Conservation (phyloP, 164 flowering plant genomes). For the Liriodendron chinense region DNA sequence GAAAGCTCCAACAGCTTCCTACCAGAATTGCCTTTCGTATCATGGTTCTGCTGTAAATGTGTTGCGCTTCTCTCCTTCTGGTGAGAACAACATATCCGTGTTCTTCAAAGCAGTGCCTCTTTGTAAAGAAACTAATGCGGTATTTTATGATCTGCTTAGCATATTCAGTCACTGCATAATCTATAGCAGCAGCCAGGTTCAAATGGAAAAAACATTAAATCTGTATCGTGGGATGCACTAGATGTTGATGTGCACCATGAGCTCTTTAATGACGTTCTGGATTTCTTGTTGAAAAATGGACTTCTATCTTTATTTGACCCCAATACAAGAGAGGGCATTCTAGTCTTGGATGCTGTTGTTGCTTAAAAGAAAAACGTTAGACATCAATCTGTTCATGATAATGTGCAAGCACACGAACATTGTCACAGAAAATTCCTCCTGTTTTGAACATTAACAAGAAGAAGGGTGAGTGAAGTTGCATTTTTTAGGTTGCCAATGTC, state of each 20-base stretch:
- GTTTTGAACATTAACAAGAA: too few relatives aligned
- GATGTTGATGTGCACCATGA: too few relatives aligned
- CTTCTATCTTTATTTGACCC: neutral
- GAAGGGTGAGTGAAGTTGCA: too few relatives aligned
- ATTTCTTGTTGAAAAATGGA: neutral
- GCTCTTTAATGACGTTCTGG: too few relatives aligned
- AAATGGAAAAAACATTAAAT: neutral
- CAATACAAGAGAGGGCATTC: neutral
- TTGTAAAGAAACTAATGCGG: neutral
- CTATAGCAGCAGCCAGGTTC: neutral
- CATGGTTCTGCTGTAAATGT: conserved; percentile 83
- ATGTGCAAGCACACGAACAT: too few relatives aligned
- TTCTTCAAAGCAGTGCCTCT: neutral
- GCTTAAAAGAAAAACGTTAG: neutral
- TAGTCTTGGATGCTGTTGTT: neutral
- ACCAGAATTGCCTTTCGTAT: conserved; percentile 75
- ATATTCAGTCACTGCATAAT: neutral
- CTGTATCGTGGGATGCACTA: neutral
- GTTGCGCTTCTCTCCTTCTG: conserved; percentile 90
- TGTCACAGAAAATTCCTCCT: too few relatives aligned
- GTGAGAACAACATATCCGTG: conserved; percentile 31
- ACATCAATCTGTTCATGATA: neutral
- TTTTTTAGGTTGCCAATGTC: too few relatives aligned
- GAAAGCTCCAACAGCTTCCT: conserved; percentile 65
- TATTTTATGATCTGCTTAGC: neutral